Percentiles rank a stretch among this genome's conserved stretches.
Evolutionary conservation across 2,329 filamentous ascomycete species (phyloP).

Genomic region (Penicillium corylophilum): DNA sequence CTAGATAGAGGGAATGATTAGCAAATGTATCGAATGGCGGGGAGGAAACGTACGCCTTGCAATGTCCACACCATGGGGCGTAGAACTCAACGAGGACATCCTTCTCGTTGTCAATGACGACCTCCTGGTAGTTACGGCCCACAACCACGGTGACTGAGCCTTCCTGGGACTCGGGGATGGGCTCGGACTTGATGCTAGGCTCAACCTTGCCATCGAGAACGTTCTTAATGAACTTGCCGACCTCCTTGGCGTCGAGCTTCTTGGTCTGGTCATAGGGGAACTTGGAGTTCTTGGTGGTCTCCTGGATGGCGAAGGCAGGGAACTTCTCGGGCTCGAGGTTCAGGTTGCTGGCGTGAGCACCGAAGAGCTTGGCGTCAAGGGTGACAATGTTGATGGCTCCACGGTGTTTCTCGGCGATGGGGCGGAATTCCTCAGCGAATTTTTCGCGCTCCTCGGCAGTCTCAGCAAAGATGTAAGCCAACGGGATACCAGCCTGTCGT

Average conservation of each 20-base stretch:
- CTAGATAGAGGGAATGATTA: conserved; percentile 27
- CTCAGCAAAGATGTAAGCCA: conserved; percentile 97
- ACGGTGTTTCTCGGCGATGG: conserved; percentile 86
- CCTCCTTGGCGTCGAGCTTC: conserved; percentile 70
- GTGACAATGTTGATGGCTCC: conserved; percentile 96
- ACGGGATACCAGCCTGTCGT: conserved; percentile 71
- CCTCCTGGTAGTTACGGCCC: conserved; percentile 86
- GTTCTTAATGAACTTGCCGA: conserved; percentile 81
- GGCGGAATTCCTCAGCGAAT: conserved; percentile 74
- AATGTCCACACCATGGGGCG: conserved; percentile 77
- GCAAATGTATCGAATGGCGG: background rate
- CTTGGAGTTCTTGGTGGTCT: conserved; percentile 93
- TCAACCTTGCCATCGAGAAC: conserved; percentile 85
- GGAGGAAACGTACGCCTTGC: conserved; percentile 56
- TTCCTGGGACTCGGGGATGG: conserved; percentile 89
- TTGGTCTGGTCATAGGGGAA: conserved; percentile 87
- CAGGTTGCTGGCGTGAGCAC: conserved; percentile 91
- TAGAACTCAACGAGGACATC: conserved; percentile 98
- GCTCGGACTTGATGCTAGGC: conserved; percentile 98
- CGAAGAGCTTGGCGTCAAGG: conserved; percentile 91
- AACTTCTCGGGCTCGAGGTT: conserved; percentile 96
- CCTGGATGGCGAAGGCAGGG: conserved; percentile 97
- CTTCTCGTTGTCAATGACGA: conserved; percentile 92
- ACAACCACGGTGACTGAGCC: conserved; percentile 85
- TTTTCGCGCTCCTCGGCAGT: conserved; percentile 82